Evolutionary conservation across 139 green algal genomes (phyloP).

Genomic region (Dunaliella sp.): DNA sequence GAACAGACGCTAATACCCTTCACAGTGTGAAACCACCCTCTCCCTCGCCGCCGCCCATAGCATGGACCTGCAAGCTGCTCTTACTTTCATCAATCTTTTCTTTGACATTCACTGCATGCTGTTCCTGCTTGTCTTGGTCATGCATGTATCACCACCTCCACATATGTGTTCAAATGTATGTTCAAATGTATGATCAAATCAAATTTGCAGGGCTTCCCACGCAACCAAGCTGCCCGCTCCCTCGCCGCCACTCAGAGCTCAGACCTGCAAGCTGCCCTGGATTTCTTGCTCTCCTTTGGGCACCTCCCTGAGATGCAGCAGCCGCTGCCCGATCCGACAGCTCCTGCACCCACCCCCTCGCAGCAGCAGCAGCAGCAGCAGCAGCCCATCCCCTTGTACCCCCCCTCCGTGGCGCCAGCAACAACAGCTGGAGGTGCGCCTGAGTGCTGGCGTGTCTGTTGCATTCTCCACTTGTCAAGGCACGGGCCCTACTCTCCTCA

Average conservation of each 20-base stretch:
- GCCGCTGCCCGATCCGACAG: not conserved
- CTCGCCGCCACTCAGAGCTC: constrained; percentile 4
- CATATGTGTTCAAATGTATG: no score
- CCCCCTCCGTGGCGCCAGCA: not conserved
- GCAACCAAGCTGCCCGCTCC: not conserved
- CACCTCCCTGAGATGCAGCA: not conserved
- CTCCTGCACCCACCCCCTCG: not conserved
- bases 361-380: not conserved
- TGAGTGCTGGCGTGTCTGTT: no score
- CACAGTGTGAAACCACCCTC: no score
- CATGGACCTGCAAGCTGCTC: not conserved
- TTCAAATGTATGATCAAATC: no score
- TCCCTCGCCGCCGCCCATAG: not conserved
- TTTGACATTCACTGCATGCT: not conserved
- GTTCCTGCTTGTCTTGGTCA: no score
- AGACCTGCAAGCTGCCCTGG: not conserved
- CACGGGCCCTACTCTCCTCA: no score
- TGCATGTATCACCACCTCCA: no score
- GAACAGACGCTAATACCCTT: no score
- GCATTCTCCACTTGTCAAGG: no score
- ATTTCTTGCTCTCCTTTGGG: not conserved
- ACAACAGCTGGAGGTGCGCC: not conserved
- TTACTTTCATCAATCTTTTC: not conserved
- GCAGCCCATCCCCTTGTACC: not conserved
- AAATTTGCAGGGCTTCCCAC: constrained; percentile 8